Percentiles rank a stretch among this genome's conserved stretches.
Evolutionary conservation across 805 yeast genomes (phyloP).

Genomic region (Isabelozyma gotoi): DNA sequence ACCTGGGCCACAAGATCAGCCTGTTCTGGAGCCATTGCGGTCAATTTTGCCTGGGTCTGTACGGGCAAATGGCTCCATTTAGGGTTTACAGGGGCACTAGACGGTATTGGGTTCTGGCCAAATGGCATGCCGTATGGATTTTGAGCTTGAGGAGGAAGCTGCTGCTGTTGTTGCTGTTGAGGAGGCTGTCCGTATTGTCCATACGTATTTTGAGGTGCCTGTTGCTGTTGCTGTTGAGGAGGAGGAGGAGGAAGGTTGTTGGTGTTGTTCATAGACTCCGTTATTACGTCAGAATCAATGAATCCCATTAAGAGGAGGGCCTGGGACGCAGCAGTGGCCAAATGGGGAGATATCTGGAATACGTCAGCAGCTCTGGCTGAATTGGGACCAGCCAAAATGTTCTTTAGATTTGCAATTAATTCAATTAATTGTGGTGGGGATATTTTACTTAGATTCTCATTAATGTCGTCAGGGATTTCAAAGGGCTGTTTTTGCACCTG

Average conservation of each 20-base stretch:
- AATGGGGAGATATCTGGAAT: conserved; percentile 50
- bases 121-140: conserved; percentile 8
- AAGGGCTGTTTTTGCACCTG: conserved; percentile 45
- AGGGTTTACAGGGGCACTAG: conserved; percentile 19
- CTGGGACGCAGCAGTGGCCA: conserved; percentile 70
- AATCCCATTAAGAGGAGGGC: conserved; percentile 76
- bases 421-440: conserved; percentile 74
- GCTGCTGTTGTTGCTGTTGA: conserved; percentile 11
- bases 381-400: conserved; percentile 50
- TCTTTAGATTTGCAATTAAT: conserved; percentile 63
- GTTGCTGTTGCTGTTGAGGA: conserved; percentile 17
- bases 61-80: conserved; percentile 52
- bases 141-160: conserved; percentile 5
- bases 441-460: conserved; percentile 58
- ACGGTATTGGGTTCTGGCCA: conserved; percentile 10
- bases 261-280: conserved; percentile 46
- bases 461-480: conserved; percentile 54
- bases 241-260: conserved; percentile 14
- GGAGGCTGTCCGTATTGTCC: conserved; percentile 4
- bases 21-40: conserved; percentile 54
- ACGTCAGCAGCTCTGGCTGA: conserved; percentile 53
- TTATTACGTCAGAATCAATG: conserved; percentile 66
- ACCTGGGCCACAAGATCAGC: conserved; percentile 58
- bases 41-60: conserved; percentile 49
- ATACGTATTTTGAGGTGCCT: conserved; percentile 6